Percentiles rank a stretch among this genome's conserved stretches.
Conservation (phyloP, 169 alveolate genomes). For the Besnoitia besnoiti region DNA sequence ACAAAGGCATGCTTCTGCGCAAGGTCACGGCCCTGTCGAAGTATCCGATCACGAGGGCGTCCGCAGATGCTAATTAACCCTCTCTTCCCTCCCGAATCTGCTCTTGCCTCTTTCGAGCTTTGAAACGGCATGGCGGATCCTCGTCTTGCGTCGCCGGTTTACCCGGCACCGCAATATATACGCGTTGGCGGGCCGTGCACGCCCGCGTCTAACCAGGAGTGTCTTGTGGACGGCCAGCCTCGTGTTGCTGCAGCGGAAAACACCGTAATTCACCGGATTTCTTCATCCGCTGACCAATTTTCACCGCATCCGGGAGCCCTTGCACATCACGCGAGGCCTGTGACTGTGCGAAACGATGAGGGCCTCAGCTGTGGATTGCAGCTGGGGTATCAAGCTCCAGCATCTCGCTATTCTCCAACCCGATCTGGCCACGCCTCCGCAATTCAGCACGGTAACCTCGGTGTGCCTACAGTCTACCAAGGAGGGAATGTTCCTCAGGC, state of each 20-base stretch:
- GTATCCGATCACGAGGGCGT: no score
- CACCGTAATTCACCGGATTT: not conserved
- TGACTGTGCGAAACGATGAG: not conserved
- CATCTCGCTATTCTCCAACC: not conserved
- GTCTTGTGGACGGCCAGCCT: not conserved
- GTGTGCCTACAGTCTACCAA: not conserved
- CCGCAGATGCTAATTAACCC: no score
- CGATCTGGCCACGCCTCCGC: not conserved
- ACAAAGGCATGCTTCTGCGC: not conserved
- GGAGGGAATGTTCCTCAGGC: not conserved
- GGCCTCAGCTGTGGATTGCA: not conserved
- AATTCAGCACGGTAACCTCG: not conserved
- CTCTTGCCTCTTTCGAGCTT: no score
- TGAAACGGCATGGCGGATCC: not conserved
- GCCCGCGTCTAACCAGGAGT: not conserved
- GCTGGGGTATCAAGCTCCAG: not conserved
- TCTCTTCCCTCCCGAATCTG: no score
- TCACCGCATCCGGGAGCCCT: not conserved
- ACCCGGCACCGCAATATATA: not conserved
- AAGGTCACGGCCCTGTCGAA: not conserved
- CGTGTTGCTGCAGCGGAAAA: not conserved
- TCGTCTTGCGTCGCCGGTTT: not conserved
- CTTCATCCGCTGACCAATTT: not conserved
- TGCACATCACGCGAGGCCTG: not conserved
- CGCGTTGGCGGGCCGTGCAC: not conserved